Conservation (phyloP, 306 rosid genomes). For the Dryas alaskensis region DNA sequence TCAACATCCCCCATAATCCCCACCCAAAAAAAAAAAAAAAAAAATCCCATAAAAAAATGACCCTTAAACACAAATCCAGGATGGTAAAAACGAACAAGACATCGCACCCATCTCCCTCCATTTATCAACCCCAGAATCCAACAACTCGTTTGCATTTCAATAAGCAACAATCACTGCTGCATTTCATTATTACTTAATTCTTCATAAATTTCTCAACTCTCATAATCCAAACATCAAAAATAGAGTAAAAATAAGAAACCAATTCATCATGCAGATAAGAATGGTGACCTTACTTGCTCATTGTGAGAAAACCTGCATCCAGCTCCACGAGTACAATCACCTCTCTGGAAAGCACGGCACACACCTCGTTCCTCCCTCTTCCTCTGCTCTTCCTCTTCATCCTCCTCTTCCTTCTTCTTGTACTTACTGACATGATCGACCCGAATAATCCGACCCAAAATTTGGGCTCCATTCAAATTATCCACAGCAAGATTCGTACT, state of each 20-base stretch:
- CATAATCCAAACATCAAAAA: neutral
- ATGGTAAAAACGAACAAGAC: no score
- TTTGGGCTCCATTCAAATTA: slow-evolving; percentile 85
- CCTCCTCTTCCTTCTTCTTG: slow-evolving; percentile 93
- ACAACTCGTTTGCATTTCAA: neutral
- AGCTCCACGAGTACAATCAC: slow-evolving; percentile 90
- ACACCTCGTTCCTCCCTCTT: slow-evolving; percentile 91
- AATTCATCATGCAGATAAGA: neutral
- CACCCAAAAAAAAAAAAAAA: neutral
- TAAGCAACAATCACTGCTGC: neutral
- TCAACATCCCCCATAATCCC: neutral
- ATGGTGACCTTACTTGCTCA: slow-evolving; percentile 56
- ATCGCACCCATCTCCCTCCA: no score
- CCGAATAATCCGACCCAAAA: slow-evolving; percentile 73
- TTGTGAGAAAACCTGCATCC: slow-evolving; percentile 88
- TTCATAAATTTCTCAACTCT: neutral
- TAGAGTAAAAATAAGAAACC: neutral
- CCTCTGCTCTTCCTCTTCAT: slow-evolving; percentile 72
- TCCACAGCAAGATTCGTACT: slow-evolving; percentile 92
- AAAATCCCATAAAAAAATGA: neutral
- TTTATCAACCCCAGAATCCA: no score
- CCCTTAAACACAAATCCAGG: neutral
- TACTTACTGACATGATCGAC: slow-evolving; percentile 84
- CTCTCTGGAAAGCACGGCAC: slow-evolving; percentile 91
- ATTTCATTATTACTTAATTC: neutral